Percentiles rank a stretch among this genome's conserved stretches.
These are phyloP conservation scores for Hymenoscyphus repandus DNA, from an alignment of 2,329 filamentous ascomycete species.

Conservation along the genomic window DNA sequence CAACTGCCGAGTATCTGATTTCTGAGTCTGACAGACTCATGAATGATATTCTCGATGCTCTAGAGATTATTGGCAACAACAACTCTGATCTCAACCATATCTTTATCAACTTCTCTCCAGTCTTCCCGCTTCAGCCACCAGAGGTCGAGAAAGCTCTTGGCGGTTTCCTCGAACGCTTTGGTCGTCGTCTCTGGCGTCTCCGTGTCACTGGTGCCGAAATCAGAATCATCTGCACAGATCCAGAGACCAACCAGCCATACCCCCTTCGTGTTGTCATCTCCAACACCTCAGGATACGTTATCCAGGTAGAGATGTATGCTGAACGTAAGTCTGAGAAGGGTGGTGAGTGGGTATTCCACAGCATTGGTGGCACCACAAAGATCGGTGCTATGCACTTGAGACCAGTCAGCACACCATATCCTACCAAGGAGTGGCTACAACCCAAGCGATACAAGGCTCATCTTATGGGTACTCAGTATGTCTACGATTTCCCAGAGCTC, in stretches of 20 bases:
- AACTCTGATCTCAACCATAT: constrained; percentile 99
- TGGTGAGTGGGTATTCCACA: constrained; percentile 93
- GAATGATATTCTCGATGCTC: constrained; percentile 94
- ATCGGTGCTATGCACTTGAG: constrained; percentile 93
- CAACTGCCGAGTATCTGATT: constrained; percentile 96
- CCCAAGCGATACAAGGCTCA: constrained; percentile 99
- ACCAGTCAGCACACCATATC: constrained; percentile 85
- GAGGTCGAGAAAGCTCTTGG: constrained; percentile 91
- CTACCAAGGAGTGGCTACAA: constrained; percentile 97
- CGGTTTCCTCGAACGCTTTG: constrained; percentile 95
- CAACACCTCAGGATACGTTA: constrained; percentile 97
- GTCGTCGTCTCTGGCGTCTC: constrained; percentile 89
- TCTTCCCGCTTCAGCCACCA: constrained; percentile 84
- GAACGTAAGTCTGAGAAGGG: constrained; percentile 98
- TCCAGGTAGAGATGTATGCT: constrained; percentile 95
- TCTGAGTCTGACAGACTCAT: constrained; percentile 95
- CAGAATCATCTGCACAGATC: constrained; percentile 95
- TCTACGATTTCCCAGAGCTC: constrained; percentile 98
- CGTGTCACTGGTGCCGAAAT: constrained; percentile 97
- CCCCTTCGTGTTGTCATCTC: constrained; percentile 94
- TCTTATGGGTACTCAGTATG: constrained; percentile 97
- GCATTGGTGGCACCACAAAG: constrained; percentile 90
- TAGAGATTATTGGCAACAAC: constrained; percentile 99
- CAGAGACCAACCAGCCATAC: constrained; percentile 74
- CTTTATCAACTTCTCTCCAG: constrained; percentile 98